A percentile compares a stretch with the other conserved stretches of the same genome.
phyloP scores from a whole-genome alignment of 176 grass and related monocot genomes.

The Saccharum officinarum region DNA sequence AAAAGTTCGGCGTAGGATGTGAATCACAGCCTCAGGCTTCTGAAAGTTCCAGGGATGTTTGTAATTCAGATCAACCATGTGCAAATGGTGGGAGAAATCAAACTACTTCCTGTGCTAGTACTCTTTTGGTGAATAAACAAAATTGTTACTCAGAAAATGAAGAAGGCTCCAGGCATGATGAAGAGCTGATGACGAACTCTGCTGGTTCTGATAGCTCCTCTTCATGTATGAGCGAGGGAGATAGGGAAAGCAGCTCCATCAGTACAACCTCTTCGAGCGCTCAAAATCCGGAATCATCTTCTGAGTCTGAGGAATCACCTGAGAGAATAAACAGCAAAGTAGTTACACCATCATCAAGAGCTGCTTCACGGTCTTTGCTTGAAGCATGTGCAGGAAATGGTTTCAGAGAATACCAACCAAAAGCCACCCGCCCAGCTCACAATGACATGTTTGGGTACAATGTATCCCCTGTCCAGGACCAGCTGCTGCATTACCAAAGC shows the following conservation, averaged over 20 bases:
- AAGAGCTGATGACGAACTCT: slow-evolving; percentile 45
- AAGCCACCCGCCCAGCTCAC: slow-evolving; percentile 22
- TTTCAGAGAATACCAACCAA: slow-evolving; percentile 58
- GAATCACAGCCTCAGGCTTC: slow-evolving; percentile 36
- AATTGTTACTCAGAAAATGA: slow-evolving; percentile 34
- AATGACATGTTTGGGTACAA: slow-evolving; percentile 40
- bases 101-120: slow-evolving; percentile 33
- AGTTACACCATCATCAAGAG: slow-evolving; percentile 38
- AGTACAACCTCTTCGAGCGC: slow-evolving; percentile 65
- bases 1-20: slow-evolving; percentile 12
- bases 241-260: slow-evolving; percentile 65
- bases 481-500: slow-evolving; percentile 43
- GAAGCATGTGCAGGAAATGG: slow-evolving; percentile 49
- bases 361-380: slow-evolving; percentile 46
- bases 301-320: slow-evolving; percentile 77
- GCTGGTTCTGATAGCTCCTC: slow-evolving; percentile 69
- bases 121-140: slow-evolving; percentile 24
- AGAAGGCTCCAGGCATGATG: slow-evolving; percentile 42
- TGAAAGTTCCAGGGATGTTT: slow-evolving; percentile 38
- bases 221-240: slow-evolving; percentile 74
- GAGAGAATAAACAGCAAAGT: slow-evolving; percentile 28
- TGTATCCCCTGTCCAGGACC: slow-evolving; percentile 33
- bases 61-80: slow-evolving; percentile 23
- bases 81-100: slow-evolving; percentile 16
- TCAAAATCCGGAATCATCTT: slow-evolving; percentile 73